phyloP scores from a whole-genome alignment of 805 yeast species.

The Metschnikowia arizonensis region DNA sequence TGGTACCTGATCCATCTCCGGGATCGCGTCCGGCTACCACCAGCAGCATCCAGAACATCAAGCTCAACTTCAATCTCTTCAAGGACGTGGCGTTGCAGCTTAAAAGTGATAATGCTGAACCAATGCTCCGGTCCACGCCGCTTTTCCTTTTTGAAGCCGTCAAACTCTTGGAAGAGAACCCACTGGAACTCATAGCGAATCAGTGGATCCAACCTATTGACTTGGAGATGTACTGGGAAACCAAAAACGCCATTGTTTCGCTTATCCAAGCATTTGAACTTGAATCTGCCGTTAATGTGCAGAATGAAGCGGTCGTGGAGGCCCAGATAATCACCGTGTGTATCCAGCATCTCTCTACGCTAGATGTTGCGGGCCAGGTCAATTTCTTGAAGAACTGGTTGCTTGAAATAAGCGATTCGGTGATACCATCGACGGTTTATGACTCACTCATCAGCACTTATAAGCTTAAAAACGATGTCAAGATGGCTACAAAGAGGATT shows the following conservation, averaged over 20 bases:
- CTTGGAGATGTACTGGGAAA: slow-evolving; percentile 32
- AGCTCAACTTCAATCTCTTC: slow-evolving; percentile 34
- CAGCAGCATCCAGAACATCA: slow-evolving; percentile 34
- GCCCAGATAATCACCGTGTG: not conserved
- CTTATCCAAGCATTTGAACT: slow-evolving; percentile 19
- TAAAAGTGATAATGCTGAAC: slow-evolving; percentile 7
- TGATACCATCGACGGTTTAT: slow-evolving; percentile 39
- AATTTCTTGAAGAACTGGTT: slow-evolving; percentile 40
- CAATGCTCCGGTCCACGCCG: slow-evolving; percentile 32
- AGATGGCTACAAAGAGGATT: slow-evolving; percentile 18
- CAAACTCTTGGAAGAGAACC: slow-evolving; percentile 15
- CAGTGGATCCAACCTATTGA: slow-evolving; percentile 32
- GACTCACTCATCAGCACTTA: slow-evolving; percentile 28
- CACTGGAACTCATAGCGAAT: not conserved
- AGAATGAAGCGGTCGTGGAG: slow-evolving; percentile 21
- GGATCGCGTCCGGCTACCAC: not conserved
- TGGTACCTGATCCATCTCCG: slow-evolving; percentile 27
- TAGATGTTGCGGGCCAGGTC: slow-evolving; percentile 16
- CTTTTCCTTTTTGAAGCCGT: slow-evolving; percentile 25
- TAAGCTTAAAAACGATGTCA: slow-evolving; percentile 6
- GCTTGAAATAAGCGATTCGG: slow-evolving; percentile 37
- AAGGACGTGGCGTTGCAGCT: slow-evolving; percentile 40
- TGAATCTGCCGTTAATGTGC: not conserved
- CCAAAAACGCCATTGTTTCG: slow-evolving; percentile 28
- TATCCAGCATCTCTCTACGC: slow-evolving; percentile 11